Conservation (phyloP, 164 flowering plant species). For the Magnolia sinica region DNA sequence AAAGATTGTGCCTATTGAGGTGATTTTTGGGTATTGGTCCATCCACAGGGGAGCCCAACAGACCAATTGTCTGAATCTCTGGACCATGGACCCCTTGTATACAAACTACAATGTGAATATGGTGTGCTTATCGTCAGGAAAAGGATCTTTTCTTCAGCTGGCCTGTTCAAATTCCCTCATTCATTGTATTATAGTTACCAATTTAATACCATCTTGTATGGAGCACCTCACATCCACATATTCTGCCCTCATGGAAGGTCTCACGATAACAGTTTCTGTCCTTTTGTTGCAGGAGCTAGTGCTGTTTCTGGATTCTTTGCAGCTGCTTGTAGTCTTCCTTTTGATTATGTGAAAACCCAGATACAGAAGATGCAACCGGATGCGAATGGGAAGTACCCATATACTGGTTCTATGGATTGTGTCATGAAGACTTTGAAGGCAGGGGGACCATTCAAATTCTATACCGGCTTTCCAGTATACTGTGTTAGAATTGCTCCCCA, state of each 20-base stretch:
- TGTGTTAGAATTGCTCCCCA: conserved; percentile 95
- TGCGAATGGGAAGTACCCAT: conserved; percentile 80
- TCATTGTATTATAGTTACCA: not conserved
- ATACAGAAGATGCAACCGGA: conserved; percentile 98
- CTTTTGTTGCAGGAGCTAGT: conserved; percentile 64
- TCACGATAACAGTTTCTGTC: not conserved
- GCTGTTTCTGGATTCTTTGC: conserved; percentile 91
- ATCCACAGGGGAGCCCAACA: no score
- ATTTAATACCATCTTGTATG: no score
- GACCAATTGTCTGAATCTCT: no score
- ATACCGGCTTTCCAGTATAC: conserved; percentile 93
- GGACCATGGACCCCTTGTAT: no score
- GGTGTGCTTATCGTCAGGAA: not conserved
- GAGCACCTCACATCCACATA: no score
- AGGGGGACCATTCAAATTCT: conserved; percentile 84
- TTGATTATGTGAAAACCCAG: conserved; percentile 93
- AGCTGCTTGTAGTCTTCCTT: conserved; percentile 89
- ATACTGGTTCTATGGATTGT: conserved; percentile 85
- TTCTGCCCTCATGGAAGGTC: not conserved
- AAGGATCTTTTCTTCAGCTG: not conserved
- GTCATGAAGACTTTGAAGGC: conserved; percentile 78
- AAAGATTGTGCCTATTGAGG: no score
- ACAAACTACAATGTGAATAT: no score
- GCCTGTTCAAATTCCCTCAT: not conserved
- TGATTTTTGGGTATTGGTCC: no score